phyloP scores from a whole-genome alignment of 768 basidiomycete species.

The Piloderma croceum region DNA sequence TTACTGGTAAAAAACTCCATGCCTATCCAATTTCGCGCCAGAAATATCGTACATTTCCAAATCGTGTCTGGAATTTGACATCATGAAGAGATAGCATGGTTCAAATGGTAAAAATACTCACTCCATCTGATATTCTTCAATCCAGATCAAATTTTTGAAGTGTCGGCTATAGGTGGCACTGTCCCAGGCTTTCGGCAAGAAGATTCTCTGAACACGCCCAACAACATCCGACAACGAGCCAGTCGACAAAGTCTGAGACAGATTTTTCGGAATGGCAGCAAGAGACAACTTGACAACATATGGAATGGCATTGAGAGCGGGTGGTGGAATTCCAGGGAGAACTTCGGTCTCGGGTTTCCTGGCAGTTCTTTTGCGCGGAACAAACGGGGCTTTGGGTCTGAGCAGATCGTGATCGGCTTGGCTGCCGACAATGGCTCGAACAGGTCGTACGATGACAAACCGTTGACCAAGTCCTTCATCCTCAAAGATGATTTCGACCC shows the following conservation, averaged over 20 bases:
- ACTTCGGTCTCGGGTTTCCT: constrained; percentile 14
- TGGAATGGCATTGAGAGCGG: constrained; percentile 10
- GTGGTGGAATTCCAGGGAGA: constrained; percentile 19
- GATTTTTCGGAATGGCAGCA: constrained; percentile 2
- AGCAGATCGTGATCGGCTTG: constrained; percentile 44
- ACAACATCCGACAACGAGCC: constrained; percentile 10
- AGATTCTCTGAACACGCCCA: constrained; percentile 22
- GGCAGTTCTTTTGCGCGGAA: constrained; percentile 13
- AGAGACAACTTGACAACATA: constrained; percentile 10
- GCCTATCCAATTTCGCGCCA: constrained; percentile 30
- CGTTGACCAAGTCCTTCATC: constrained; percentile 26
- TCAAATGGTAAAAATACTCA: constrained; percentile 15
- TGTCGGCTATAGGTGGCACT: constrained; percentile 35
- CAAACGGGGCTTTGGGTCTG: constrained; percentile 41
- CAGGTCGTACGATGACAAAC: constrained; percentile 43
- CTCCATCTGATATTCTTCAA: constrained; percentile 48
- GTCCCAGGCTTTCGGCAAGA: constrained; percentile 34
- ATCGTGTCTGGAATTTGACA: constrained; percentile 25
- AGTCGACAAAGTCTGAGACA: constrained; percentile 3
- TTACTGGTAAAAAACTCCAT: constrained; percentile 41
- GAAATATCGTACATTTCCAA: constrained; percentile 32
- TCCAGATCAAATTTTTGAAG: constrained; percentile 42
- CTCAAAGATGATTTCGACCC: constrained; percentile 42
- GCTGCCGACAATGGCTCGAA: constrained; percentile 45
- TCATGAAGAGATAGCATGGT: not conserved